Evolutionary conservation across 257 asterid species (phyloP).

Genomic region (Salvia hispanica): DNA sequence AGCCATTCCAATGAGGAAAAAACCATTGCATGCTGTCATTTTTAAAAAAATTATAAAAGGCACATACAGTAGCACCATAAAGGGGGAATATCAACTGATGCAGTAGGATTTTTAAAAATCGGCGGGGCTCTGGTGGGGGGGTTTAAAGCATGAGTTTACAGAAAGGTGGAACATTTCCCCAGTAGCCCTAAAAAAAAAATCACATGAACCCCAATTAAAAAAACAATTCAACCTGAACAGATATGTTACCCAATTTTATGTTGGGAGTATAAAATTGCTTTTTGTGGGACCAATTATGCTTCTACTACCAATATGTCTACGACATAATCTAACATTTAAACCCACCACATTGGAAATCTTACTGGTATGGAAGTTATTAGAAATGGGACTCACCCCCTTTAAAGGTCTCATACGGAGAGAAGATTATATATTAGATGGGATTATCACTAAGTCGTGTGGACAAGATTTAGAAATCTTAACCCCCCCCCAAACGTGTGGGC

Average conservation of each 20-base stretch:
- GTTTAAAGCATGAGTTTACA: conserved; percentile 90
- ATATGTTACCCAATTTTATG: background rate
- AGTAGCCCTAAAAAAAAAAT: conserved; percentile 50
- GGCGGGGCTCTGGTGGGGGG: conserved; percentile 95
- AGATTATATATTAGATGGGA: too few relatives aligned
- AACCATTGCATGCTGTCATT: conserved; percentile 21
- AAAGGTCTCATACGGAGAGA: too few relatives aligned
- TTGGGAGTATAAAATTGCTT: background rate
- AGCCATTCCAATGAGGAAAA: conserved; percentile 11
- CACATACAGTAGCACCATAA: conserved; percentile 66
- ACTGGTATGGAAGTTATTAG: background rate
- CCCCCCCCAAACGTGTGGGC: too few relatives aligned
- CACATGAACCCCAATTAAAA: background rate
- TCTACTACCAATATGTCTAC: background rate
- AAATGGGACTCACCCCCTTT: too few relatives aligned
- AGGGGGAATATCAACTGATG: conserved; percentile 86
- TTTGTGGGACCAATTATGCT: background rate
- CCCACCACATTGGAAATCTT: background rate
- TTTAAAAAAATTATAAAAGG: conserved; percentile 15
- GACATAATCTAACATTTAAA: background rate
- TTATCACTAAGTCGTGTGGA: too few relatives aligned
- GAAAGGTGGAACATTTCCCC: conserved; percentile 82
- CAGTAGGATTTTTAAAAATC: conserved; percentile 85
- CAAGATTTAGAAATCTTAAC: too few relatives aligned
- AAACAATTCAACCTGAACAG: background rate